A percentile compares a stretch with the other conserved stretches of the same genome.
These are phyloP conservation scores for Wallemia mellicola DNA, from an alignment of 1,284 basidiomycete species.

Conservation along the genomic window DNA sequence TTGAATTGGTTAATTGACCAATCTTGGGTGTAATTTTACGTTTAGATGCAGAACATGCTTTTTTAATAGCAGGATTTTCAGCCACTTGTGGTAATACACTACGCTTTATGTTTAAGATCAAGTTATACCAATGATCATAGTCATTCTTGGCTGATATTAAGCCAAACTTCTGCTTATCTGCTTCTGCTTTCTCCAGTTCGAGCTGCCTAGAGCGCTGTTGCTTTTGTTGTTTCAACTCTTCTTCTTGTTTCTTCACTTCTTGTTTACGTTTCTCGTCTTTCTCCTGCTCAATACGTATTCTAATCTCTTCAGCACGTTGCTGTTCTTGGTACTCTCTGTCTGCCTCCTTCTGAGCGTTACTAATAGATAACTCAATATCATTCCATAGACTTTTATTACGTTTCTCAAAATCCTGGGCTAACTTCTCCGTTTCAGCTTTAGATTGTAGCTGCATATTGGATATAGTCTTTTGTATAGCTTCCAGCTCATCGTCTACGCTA, in stretches of 20 bases:
- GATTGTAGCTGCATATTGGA: neutral
- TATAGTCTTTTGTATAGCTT: neutral
- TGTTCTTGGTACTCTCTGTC: neutral
- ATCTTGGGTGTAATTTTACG: constrained; percentile 68
- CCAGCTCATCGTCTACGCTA: neutral
- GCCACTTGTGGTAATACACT: constrained; percentile 47
- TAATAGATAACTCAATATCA: neutral
- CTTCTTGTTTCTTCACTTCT: constrained; percentile 8
- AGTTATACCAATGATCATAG: constrained; percentile 31
- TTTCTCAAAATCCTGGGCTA: neutral
- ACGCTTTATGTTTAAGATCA: constrained; percentile 38
- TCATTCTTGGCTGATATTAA: constrained; percentile 29
- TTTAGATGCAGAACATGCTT: constrained; percentile 26
- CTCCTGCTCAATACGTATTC: neutral
- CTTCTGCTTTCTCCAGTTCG: constrained; percentile 5
- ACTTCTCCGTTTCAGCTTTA: neutral
- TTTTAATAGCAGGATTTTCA: constrained; percentile 22
- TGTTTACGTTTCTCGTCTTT: constrained; percentile 5
- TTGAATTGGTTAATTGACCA: constrained; percentile 65
- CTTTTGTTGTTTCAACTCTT: constrained; percentile 10
- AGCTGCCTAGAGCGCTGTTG: constrained; percentile 14
- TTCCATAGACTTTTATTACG: neutral
- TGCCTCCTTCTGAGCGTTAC: neutral
- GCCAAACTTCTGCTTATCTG: constrained; percentile 15
- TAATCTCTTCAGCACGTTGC: neutral